Base-by-base conservation (phyloP, 371 early-diverging fungal species). In the Syncephalastrum contaminatum region DNA sequence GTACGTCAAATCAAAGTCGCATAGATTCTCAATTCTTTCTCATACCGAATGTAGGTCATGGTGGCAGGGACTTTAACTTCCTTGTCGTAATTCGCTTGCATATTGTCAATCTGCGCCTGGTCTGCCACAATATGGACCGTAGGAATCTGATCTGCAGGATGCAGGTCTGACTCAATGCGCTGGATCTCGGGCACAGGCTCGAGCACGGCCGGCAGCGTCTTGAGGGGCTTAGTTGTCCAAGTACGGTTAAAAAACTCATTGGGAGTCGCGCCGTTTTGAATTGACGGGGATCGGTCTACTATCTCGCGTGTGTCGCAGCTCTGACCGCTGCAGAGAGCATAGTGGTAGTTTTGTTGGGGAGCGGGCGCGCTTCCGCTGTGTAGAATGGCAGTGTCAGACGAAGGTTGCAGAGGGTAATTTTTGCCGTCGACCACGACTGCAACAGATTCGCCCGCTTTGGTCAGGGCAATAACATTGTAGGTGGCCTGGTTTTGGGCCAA, bases 11-110 rank as follows among this genome's bases (percentile, higher is more conserved):
- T 42, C 15, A 14, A 14, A 20, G 19, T 42, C 16, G 13, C 2
- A 14, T 16, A 18, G 30, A 27, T 30, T 25, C 7, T 5, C 5
- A 49, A 5, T 36, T 19, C 15, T 50, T 24, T 43, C 13, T 45
- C 51, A n/a, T 53, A 63, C 72, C 69, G 58, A 20, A 73, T 67
- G 24, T 70, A 73, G 3, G 67, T 65, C 63, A 73, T 48, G 16
- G 53, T 67, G 3, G 57, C 48, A 18, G 27, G 3, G 2, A 65
- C 56, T 0, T 46, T 43, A 18, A 59, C 53, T 15, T 62, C 54
- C 5, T 52, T 44, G 13, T 46, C 52, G 12, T 48, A 44, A 21
- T 70, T 58, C 1, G 25, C 21, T 39, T 73, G 67, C 54, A 70
- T 62, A 12, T 19, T 30, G 39, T 67, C 68, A 43, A 58, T 19